Percentiles rank a stretch among this genome's conserved stretches.
Conservation (phyloP, 805 yeast species). For the Nakazawaea wickerhamii region DNA sequence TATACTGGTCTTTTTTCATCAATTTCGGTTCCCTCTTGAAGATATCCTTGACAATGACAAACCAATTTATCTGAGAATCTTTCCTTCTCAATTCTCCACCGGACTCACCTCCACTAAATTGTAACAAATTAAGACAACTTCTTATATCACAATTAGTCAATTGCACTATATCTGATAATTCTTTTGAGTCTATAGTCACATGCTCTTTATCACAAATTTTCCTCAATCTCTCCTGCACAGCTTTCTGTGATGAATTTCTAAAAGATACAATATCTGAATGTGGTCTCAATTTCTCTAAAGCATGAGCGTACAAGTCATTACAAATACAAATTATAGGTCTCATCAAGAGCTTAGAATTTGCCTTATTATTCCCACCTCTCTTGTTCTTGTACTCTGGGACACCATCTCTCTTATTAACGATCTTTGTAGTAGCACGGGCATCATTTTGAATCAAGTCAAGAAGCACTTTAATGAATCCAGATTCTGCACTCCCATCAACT, state of each 20-base stretch:
- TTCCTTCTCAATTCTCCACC: conserved; percentile 32
- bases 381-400: conserved; percentile 22
- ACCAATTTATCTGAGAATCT: conserved; percentile 67
- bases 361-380: conserved; percentile 15
- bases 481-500: conserved; percentile 73
- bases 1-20: conserved; percentile 43
- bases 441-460: conserved; percentile 60
- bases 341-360: conserved; percentile 39
- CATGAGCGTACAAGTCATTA: conserved; percentile 74
- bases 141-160: conserved; percentile 79
- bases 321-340: conserved; percentile 92
- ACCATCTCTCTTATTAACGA: conserved; percentile 19
- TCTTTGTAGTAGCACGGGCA: conserved; percentile 38
- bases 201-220: conserved; percentile 53
- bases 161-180: conserved; percentile 60
- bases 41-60: conserved; percentile 50
- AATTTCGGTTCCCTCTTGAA: conserved; percentile 48
- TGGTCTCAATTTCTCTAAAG: conserved; percentile 70
- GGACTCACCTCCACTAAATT: conserved; percentile 43
- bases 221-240: conserved; percentile 40
- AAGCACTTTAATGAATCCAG: conserved; percentile 52
- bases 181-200: conserved; percentile 39
- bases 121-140: conserved; percentile 78
- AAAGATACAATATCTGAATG: conserved; percentile 68
- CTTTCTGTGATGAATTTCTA: conserved; percentile 47